Percentiles rank a stretch among this genome's conserved stretches.
Conservation (phyloP, 805 yeast genomes). For the Maudiozyma barnettii region DNA sequence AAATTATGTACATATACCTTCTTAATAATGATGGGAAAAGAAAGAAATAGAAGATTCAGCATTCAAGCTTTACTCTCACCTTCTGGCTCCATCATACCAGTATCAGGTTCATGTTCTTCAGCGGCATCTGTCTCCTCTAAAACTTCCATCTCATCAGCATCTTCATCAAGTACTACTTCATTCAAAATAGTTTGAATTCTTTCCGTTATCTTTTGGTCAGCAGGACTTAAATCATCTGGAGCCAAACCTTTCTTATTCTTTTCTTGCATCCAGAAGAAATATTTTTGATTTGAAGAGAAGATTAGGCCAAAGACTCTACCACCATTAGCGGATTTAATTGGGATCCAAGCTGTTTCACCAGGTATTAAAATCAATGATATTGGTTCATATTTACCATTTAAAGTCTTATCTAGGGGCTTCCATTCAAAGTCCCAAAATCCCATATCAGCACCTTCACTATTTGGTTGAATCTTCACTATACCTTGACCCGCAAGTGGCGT, state of each 20-base stretch:
- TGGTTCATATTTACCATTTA: slow-evolving; percentile 19
- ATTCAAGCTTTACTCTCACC: neutral
- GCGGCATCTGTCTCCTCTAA: slow-evolving; percentile 8
- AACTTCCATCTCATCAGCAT: slow-evolving; percentile 10
- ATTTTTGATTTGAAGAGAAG: slow-evolving; percentile 54
- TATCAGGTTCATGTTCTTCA: slow-evolving; percentile 8
- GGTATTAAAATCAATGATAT: slow-evolving; percentile 58
- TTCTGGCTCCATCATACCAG: slow-evolving; percentile 5
- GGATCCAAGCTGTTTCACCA: slow-evolving; percentile 74
- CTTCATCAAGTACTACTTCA: slow-evolving; percentile 20
- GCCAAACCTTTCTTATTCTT: slow-evolving; percentile 44
- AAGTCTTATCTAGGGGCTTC: slow-evolving; percentile 24
- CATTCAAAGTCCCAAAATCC: slow-evolving; percentile 30
- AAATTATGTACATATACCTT: too few relatives aligned
- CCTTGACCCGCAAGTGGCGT: slow-evolving; percentile 55
- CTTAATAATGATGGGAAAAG: too few relatives aligned
- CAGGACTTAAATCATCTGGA: slow-evolving; percentile 39
- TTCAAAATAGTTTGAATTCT: slow-evolving; percentile 42
- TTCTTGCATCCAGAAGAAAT: slow-evolving; percentile 67
- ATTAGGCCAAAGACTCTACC: slow-evolving; percentile 70
- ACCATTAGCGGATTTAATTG: slow-evolving; percentile 54
- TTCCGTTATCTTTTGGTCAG: slow-evolving; percentile 45
- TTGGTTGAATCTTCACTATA: slow-evolving; percentile 22
- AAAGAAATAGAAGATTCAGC: too few relatives aligned
- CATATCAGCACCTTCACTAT: slow-evolving; percentile 26